Evolutionary conservation across 495 filamentous ascomycete genomes (phyloP), one percentile per base, ranked within the genome.

Genomic region (Penicillium cinerascens): DNA sequence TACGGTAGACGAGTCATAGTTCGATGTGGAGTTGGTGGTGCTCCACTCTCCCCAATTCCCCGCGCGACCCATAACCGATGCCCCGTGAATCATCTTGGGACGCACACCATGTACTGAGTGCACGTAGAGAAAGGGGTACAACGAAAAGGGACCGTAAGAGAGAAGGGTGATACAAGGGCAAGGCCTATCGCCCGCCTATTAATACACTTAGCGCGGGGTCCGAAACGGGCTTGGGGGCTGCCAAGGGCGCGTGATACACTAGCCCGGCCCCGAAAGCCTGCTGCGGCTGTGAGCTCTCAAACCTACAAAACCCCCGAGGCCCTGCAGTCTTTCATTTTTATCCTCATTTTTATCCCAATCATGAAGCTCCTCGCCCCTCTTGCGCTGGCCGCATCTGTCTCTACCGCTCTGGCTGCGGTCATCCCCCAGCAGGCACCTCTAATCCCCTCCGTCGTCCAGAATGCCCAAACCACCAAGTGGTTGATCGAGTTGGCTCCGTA

Each of bases 401-500:
- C 64, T 36, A 54, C 62, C 38, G 67, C 58, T 16, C 54, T 70
- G 52, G 71, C 63, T 9, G 58, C 63, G 20, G 66, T 71, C 13
- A 56, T 74, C 23, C 72, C 68, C 11, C 69, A 73, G 50, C 70
- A 75, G 48, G 64, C 66, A 46, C 65, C 63, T 16, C 52, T 77
- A 33, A 59, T 55, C 11, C 62, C 59, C 11, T 70, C 65, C 20
- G 54, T 68, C 38, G 61, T 69, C 15, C 68, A 70, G 27, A 61
- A 64, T 49, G 51, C 52, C 27, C 58, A 66, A 20, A 51, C 61
- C 18, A 79, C 87, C 45, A 77, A 78, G 59, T 96, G 80, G 61
- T 78, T 93, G 29, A 87, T 98, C 53, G 92, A 98, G 75, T 71
- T 95, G n/a, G 76, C 81, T 15, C 92, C 91, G n/a, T 90, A 88